Evolutionary conservation across 805 yeast genomes (phyloP).

Genomic region (Groenewaldozyma salmanticensis): DNA sequence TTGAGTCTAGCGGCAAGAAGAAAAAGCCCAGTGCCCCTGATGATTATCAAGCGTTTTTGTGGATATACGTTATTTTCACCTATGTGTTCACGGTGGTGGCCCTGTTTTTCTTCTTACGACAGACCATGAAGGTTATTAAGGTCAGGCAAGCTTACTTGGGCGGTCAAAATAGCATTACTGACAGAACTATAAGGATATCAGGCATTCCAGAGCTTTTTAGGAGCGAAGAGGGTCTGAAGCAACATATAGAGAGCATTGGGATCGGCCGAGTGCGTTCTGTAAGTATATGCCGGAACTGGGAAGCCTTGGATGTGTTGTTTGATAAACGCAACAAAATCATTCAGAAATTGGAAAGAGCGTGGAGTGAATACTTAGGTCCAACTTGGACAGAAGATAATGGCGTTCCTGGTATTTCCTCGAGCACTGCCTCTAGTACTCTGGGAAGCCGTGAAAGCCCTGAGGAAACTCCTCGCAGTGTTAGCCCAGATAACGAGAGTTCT

Average conservation of each 20-base stretch:
- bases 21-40: slow-evolving; percentile 22
- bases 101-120: slow-evolving; percentile 49
- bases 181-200: slow-evolving; percentile 75
- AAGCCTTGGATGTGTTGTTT: slow-evolving; percentile 55
- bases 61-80: slow-evolving; percentile 85
- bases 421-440: neutral
- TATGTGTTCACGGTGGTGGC: slow-evolving; percentile 71
- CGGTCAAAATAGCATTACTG: slow-evolving; percentile 78
- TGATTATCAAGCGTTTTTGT: slow-evolving; percentile 49
- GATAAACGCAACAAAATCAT: slow-evolving; percentile 46
- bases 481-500: neutral
- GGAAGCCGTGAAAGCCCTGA: neutral
- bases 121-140: slow-evolving; percentile 62
- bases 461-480: no score
- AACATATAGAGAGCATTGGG: slow-evolving; percentile 66
- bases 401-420: neutral
- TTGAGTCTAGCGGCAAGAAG: slow-evolving; percentile 2
- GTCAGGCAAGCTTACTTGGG: slow-evolving; percentile 80
- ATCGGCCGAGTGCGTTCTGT: slow-evolving; percentile 73
- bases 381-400: slow-evolving; percentile 13
- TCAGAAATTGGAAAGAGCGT: slow-evolving; percentile 51
- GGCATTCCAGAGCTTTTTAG: slow-evolving; percentile 84
- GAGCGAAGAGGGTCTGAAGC: slow-evolving; percentile 55
- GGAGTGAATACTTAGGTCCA: slow-evolving; percentile 59
- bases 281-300: slow-evolving; percentile 84